phyloP scores from a whole-genome alignment of 2,329 filamentous ascomycete species.

The Neofusicoccum ribis region DNA sequence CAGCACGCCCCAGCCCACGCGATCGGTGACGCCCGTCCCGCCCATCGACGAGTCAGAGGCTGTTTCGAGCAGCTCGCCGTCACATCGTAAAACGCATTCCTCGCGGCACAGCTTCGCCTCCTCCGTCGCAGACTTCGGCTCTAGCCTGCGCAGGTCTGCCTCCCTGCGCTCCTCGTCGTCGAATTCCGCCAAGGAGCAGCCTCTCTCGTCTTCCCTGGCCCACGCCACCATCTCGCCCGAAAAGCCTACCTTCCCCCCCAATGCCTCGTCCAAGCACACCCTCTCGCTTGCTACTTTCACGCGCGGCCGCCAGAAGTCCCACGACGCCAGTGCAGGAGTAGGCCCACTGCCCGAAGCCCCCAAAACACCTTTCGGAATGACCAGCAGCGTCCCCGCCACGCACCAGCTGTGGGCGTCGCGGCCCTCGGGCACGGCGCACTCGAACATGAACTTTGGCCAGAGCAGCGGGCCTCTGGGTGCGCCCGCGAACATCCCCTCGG shows the following conservation, averaged over 20 bases:
- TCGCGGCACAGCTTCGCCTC: conserved; percentile 32
- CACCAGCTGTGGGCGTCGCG: conserved; percentile 12
- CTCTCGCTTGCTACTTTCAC: conserved; percentile 41
- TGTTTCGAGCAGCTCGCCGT: conserved; percentile 24
- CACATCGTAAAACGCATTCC: conserved; percentile 25
- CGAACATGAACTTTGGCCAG: conserved; percentile 11
- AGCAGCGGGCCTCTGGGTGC: background rate
- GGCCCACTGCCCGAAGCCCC: background rate
- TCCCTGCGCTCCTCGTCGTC: conserved; percentile 43
- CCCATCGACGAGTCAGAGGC: conserved; percentile 20
- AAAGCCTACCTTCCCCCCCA: conserved; percentile 29
- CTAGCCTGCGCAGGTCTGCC: conserved; percentile 40
- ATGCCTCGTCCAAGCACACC: conserved; percentile 32
- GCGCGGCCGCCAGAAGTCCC: conserved; percentile 35
- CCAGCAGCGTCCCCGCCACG: background rate
- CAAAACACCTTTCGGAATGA: conserved; percentile 6
- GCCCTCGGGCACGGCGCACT: conserved; percentile 12
- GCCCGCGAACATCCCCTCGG: conserved; percentile 24
- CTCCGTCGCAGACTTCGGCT: conserved; percentile 40
- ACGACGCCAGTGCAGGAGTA: conserved; percentile 31
- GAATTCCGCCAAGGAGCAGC: conserved; percentile 31
- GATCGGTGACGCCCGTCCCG: conserved; percentile 18
- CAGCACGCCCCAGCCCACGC: conserved; percentile 10
- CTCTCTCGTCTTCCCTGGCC: conserved; percentile 26
- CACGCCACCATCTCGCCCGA: conserved; percentile 39